phyloP scores from a whole-genome alignment of 768 basidiomycete genomes.

The Russula compacta region DNA sequence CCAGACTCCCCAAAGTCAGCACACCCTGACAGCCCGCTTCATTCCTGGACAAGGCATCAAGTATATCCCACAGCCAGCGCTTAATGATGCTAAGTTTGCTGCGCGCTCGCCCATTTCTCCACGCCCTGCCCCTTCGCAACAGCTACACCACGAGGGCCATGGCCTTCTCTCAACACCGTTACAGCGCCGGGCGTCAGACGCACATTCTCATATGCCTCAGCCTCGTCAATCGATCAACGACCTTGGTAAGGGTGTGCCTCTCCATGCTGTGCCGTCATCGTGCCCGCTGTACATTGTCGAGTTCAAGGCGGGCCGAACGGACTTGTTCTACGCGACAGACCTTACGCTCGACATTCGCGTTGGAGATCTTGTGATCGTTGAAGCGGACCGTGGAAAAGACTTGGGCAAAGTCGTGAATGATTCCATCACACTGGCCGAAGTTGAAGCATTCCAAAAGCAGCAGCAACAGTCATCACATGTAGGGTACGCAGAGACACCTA shows the following conservation, averaged over 20 bases:
- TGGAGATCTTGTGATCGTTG: slow-evolving; percentile 92
- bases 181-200: slow-evolving; percentile 35
- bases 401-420: slow-evolving; percentile 89
- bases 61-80: slow-evolving; percentile 35
- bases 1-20: slow-evolving; percentile 25
- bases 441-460: slow-evolving; percentile 82
- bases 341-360: slow-evolving; percentile 54
- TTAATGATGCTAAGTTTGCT: slow-evolving; percentile 25
- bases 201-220: slow-evolving; percentile 23
- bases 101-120: slow-evolving; percentile 55
- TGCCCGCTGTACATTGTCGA: slow-evolving; percentile 95
- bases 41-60: slow-evolving; percentile 60
- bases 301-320: slow-evolving; percentile 95
- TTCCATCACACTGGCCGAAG: slow-evolving; percentile 80
- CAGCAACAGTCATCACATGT: slow-evolving; percentile 33
- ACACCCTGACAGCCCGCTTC: slow-evolving; percentile 47
- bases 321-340: slow-evolving; percentile 86
- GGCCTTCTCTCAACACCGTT: slow-evolving; percentile 15
- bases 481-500: slow-evolving; percentile 34
- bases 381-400: slow-evolving; percentile 92
- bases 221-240: slow-evolving; percentile 32
- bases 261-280: slow-evolving; percentile 70
- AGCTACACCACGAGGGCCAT: slow-evolving; percentile 4
- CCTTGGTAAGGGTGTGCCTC: slow-evolving; percentile 83
- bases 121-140: slow-evolving; percentile 23